These are phyloP conservation scores for Paxillus rubicundulus DNA, from an alignment of 768 basidiomycete species.

Conservation along the genomic window DNA sequence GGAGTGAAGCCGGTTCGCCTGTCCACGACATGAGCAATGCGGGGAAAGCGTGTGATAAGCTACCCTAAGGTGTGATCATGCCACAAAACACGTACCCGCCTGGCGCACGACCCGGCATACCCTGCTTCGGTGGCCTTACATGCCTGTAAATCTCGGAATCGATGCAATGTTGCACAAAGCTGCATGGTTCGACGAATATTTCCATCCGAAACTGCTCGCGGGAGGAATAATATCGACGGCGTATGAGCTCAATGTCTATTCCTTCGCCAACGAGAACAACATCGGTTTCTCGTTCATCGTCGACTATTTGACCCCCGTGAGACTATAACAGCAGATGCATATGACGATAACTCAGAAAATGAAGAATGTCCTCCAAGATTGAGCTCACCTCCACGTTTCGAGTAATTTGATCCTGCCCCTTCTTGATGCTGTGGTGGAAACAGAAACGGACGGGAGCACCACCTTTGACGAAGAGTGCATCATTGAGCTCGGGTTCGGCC, in stretches of 20 bases:
- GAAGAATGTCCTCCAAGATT: not conserved
- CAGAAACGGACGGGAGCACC: slow-evolving; percentile 23
- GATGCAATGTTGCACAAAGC: slow-evolving; percentile 27
- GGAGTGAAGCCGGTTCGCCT: slow-evolving; percentile 34
- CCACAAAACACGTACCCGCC: not conserved
- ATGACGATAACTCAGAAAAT: too few species aligned
- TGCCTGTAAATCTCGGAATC: slow-evolving; percentile 15
- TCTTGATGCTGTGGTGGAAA: slow-evolving; percentile 26
- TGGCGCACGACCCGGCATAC: slow-evolving; percentile 24
- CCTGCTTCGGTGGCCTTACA: not conserved
- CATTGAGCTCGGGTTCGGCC: slow-evolving; percentile 1
- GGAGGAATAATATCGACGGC: slow-evolving; percentile 25
- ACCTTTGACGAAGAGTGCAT: slow-evolving; percentile 23
- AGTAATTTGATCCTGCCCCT: slow-evolving; percentile 17
- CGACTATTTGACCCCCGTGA: slow-evolving; percentile 20
- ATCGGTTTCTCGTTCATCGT: slow-evolving; percentile 15
- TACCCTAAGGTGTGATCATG: not conserved
- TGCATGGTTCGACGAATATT: slow-evolving; percentile 22
- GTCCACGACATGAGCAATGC: not conserved
- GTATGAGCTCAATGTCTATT: slow-evolving; percentile 22
- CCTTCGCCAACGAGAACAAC: slow-evolving; percentile 32
- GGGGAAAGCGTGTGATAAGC: not conserved
- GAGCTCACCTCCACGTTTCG: slow-evolving; percentile 21
- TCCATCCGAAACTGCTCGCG: slow-evolving; percentile 11
- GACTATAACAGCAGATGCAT: slow-evolving; percentile 6